These are phyloP conservation scores for Xenosphaeropsis pyriputrescens DNA, from an alignment of 2,329 filamentous ascomycete species.

Conservation along the genomic window DNA sequence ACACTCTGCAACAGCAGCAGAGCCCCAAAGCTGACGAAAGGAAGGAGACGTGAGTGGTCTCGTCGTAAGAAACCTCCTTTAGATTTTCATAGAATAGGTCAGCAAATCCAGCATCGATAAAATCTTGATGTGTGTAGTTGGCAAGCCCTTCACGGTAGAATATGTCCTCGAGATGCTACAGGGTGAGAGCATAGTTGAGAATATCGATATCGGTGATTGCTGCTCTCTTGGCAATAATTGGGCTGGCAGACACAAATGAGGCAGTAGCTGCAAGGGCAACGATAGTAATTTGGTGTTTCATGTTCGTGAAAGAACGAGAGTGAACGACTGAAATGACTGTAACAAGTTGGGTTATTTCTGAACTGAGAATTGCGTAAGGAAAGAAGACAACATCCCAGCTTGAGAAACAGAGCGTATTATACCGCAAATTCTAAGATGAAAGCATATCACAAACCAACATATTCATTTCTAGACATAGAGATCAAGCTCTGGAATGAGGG, in stretches of 20 bases:
- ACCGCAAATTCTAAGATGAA: too few relatives aligned
- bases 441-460: too few relatives aligned
- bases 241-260: constrained; percentile 6
- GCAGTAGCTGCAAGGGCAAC: constrained; percentile 7
- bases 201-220: constrained; percentile 13
- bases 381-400: too few relatives aligned
- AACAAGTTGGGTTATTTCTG: too few relatives aligned
- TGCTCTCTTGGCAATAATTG: constrained; percentile 1
- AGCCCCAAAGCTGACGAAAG: constrained; percentile 33
- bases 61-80: constrained; percentile 37
- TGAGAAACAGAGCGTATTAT: too few relatives aligned
- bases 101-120: constrained; percentile 33
- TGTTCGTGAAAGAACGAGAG: constrained; percentile 3
- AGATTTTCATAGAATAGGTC: constrained; percentile 41
- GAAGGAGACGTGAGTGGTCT: constrained; percentile 40
- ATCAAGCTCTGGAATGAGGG: too few relatives aligned
- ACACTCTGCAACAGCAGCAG: constrained; percentile 34
- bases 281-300: constrained; percentile 9
- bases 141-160: constrained; percentile 47
- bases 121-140: constrained; percentile 38
- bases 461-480: too few relatives aligned
- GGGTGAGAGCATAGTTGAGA: constrained; percentile 30
- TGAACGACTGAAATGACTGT: constrained; percentile 1
- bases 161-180: constrained; percentile 42
- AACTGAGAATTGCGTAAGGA: too few relatives aligned